Evolutionary conservation across 2,329 filamentous ascomycete species (phyloP).

Genomic region (Raffaelea deltoideospora): DNA sequence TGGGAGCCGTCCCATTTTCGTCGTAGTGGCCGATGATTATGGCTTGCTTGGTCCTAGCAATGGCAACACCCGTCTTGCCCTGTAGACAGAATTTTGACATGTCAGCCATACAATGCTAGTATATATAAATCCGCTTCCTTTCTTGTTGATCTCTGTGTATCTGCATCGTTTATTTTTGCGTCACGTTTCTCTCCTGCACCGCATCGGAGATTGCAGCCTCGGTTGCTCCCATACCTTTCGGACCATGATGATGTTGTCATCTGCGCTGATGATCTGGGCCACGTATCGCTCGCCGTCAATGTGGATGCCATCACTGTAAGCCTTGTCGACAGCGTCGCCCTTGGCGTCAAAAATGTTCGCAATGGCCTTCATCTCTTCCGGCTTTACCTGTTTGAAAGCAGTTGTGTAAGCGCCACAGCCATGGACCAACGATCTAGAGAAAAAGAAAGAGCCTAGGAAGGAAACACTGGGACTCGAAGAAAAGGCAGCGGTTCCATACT

Average conservation of each 20-base stretch:
- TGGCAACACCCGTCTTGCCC: conserved; percentile 66
- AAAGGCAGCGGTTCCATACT: conserved; percentile 37
- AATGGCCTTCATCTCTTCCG: conserved; percentile 45
- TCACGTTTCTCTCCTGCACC: neutral
- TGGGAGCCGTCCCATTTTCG: conserved; percentile 57
- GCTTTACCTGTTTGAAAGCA: conserved; percentile 27
- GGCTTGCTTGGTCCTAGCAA: conserved; percentile 78
- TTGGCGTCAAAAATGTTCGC: conserved; percentile 33
- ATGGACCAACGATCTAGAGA: too few species aligned
- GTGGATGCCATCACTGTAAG: conserved; percentile 59
- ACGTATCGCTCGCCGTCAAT: conserved; percentile 67
- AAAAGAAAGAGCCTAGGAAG: neutral
- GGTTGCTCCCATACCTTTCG: conserved; percentile 8
- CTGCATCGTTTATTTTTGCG: neutral
- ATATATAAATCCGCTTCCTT: too few species aligned
- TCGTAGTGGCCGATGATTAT: conserved; percentile 80
- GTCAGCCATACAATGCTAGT: too few species aligned
- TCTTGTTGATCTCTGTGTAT: too few species aligned
- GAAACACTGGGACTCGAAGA: conserved; percentile 17
- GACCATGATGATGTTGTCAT: conserved; percentile 29
- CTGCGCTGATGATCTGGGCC: conserved; percentile 46
- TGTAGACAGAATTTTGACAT: conserved; percentile 13
- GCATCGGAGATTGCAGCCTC: too few species aligned
- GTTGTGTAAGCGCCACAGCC: neutral
- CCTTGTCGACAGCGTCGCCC: conserved; percentile 40